Evolutionary conservation across 305 asterid genomes (phyloP), one percentile per base, ranked within the genome.

Genomic region (Euphrasia arctica): DNA sequence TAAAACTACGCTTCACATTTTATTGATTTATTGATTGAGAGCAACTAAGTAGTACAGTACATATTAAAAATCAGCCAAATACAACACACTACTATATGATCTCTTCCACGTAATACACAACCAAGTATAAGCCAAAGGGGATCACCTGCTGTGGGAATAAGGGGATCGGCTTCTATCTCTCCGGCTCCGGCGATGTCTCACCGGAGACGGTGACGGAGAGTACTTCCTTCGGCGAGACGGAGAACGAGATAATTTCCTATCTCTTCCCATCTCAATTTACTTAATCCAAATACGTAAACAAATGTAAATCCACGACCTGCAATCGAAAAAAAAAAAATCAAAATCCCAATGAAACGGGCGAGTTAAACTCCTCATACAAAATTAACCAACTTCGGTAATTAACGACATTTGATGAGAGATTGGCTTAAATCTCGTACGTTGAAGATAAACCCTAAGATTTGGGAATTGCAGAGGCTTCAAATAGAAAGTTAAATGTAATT

Each of bases 101-200:
- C 72, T 43, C 63, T 32, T 54, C 18, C 51, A 25, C 71, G 31
- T 1, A 18, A 18, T n/a, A 64, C 76, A 73, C 65, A 65, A 67
- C 65, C 75, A 63, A 67, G 72, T 62, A 58, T 42, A 80, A 71
- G 95, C 49, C 76, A 84, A 80, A 80, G 83, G 91, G 94, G 88
- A 90, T 85, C 95, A 93, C 99, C 99, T 93, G 91, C 88, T 93
- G 71, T 72, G 13, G 51, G 86, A 76, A 79, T 82, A 78, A 76
- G 96, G 95, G 72, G 97, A 87, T 66, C 95, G 85, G 83, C 84
- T 90, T 75, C 90, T 85, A 54, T 90, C 92, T 71, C 95, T 84
- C 76, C 91, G 81, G 79, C 82, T 86, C 78, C 93, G 87, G 76
- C 89, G 92, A 74, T 77, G 73, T 81, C 89, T 84, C 74, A 78